These are phyloP conservation scores for Tubosaeta sp. DNA, from an alignment of 768 basidiomycete genomes.

Conservation along the genomic window DNA sequence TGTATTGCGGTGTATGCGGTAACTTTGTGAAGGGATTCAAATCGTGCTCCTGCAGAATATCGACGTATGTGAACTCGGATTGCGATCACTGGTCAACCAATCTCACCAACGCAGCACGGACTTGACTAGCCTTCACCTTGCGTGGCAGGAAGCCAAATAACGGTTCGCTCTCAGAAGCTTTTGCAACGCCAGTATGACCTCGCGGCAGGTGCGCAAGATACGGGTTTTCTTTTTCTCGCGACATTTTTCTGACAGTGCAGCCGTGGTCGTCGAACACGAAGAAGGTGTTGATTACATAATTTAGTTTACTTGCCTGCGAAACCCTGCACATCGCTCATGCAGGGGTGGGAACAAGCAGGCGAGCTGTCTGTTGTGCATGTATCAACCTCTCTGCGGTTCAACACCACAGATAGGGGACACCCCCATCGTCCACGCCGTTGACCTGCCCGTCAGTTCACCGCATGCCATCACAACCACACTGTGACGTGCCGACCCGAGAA, in stretches of 20 bases:
- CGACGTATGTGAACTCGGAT: neutral
- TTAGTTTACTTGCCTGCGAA: neutral
- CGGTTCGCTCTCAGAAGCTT: conserved; percentile 45
- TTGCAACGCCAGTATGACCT: conserved; percentile 18
- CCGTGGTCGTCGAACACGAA: neutral
- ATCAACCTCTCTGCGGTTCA: too few species aligned
- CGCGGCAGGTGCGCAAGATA: conserved; percentile 46
- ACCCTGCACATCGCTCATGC: too few species aligned
- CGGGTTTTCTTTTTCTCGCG: conserved; percentile 40
- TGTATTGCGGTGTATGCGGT: conserved; percentile 75
- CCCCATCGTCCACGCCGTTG: too few species aligned
- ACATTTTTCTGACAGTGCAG: conserved; percentile 4
- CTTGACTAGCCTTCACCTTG: conserved; percentile 61
- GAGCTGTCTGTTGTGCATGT: too few species aligned
- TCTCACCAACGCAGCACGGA: conserved; percentile 66
- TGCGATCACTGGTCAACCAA: neutral
- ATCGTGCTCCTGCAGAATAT: conserved; percentile 56
- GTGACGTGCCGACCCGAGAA: too few species aligned
- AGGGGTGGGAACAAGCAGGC: too few species aligned
- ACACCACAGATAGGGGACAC: too few species aligned
- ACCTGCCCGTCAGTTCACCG: too few species aligned
- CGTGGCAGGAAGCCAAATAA: conserved; percentile 72
- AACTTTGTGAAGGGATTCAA: conserved; percentile 85
- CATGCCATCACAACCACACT: too few species aligned
- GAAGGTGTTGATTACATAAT: neutral